These are phyloP conservation scores for Poteriospumella lacustris DNA, from an alignment of 108 stramenopile genomes.

Conservation along the genomic window DNA sequence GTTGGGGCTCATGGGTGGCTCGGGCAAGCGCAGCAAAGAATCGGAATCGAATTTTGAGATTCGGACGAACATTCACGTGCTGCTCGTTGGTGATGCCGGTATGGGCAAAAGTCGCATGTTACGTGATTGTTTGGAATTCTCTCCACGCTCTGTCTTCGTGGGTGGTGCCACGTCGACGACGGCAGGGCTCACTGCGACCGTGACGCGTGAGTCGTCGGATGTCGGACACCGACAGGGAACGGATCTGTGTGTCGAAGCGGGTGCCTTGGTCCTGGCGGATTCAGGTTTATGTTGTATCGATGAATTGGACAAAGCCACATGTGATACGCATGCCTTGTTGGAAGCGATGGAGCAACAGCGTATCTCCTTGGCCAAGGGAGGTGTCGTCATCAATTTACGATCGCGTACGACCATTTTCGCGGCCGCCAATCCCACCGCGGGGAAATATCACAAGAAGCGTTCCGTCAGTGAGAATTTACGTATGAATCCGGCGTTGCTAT, in stretches of 20 bases:
- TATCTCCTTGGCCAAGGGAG: conserved; percentile 93
- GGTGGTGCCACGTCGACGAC: conserved; percentile 92
- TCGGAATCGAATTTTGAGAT: conserved; percentile 51
- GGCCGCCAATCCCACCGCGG: conserved; percentile 94
- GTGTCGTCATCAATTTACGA: conserved; percentile 78
- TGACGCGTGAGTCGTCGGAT: conserved; percentile 56
- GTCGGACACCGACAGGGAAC: conserved; percentile 59
- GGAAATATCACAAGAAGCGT: conserved; percentile 82
- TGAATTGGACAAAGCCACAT: conserved; percentile 94
- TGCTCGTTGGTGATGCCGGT: conserved; percentile 63
- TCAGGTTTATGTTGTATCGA: conserved; percentile 95
- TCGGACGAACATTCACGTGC: conserved; percentile 43
- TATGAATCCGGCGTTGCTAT: conserved; percentile 86
- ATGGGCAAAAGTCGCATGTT: conserved; percentile 96
- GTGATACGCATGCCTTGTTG: conserved; percentile 66
- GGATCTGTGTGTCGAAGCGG: conserved; percentile 89
- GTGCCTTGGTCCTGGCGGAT: conserved; percentile 90
- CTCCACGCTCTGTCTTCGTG: conserved; percentile 87
- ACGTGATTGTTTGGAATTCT: conserved; percentile 74
- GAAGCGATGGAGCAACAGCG: conserved; percentile 99
- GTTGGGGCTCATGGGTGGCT: conserved; percentile 87
- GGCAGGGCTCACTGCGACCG: conserved; percentile 31
- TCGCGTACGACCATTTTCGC: conserved; percentile 87
- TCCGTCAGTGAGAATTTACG: conserved; percentile 63
- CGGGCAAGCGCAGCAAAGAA: conserved; percentile 32